Evolutionary conservation across 345 rosid species (phyloP).

Genomic region (Adansonia digitata): DNA sequence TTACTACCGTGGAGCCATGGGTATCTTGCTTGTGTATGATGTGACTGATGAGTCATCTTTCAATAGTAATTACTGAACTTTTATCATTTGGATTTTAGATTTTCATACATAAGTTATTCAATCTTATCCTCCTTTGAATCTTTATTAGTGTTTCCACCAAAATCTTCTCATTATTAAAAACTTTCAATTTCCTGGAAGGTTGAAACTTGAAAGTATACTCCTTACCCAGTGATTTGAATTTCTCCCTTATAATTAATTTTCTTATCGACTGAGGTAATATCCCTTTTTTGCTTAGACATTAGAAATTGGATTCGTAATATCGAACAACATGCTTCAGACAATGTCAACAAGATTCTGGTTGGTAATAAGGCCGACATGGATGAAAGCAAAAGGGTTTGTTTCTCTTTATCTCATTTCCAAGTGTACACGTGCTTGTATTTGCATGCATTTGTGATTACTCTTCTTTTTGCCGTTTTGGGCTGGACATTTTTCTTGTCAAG

Average conservation of each 20-base stretch:
- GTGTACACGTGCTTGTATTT: background rate
- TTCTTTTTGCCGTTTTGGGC: background rate
- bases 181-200: background rate
- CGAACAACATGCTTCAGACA: constrained; percentile 95
- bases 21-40: constrained; percentile 95
- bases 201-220: background rate
- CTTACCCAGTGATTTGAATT: background rate
- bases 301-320: constrained; percentile 90
- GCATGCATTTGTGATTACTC: background rate
- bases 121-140: constrained; percentile 5
- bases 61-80: constrained; percentile 59
- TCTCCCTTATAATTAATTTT: background rate
- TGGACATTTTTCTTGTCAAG: constrained; percentile 1
- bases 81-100: constrained; percentile 15
- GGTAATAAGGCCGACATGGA: constrained; percentile 92
- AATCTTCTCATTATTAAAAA: background rate
- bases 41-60: constrained; percentile 99
- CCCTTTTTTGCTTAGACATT: constrained; percentile 42
- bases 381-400: constrained; percentile 78
- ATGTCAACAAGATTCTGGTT: constrained; percentile 84
- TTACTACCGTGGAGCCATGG: constrained; percentile 99
- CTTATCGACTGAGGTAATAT: constrained; percentile 7
- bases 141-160: constrained; percentile 1
- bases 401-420: background rate
- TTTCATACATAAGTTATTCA: constrained; percentile 10